Evolutionary conservation across 208 protist genomes (phyloP), one percentile per base, ranked within the genome.

Genomic region (Tetramitus jugosus): DNA sequence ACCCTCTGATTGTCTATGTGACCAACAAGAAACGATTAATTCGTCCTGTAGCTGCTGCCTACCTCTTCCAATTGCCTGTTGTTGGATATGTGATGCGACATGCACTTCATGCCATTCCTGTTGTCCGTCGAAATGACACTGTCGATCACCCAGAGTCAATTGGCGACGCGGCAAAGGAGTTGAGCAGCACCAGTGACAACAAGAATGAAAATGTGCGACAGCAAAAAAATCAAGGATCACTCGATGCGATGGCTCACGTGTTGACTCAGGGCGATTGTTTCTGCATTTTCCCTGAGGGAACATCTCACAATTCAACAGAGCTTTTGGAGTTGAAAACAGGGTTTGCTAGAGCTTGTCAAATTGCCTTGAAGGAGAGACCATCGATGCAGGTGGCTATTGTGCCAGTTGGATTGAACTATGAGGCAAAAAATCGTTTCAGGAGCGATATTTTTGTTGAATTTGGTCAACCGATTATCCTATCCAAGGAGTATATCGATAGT

Each of bases 321-420:
- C 8, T 71, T 29, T 10, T 29, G 49, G 35, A 7, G 4, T 13
- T 71, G 6, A 71, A 71, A 26, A 49, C 65, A 49, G 65, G 65
- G n/a, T 71, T 71, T 49, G 65, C 65, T 14, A 71, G 65, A 71
- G 65, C 65, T 23, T 23, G n/a, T 31, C 49, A 37, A 0, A 43
- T 10, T n/a, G 37, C 39, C 49, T 46, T 71, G 8, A 14, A 49
- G 13, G 7, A 6, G 4, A 31, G 31, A 35, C n/a, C 26, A 49
- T n/a, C 43, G 43, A 6, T 71, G 4, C 20, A 6, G 33, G 39
- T 71, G 2, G 1, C 6, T 71, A 23, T 71, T 29, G 65, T 71
- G 23, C 65, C 65, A 35, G 65, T 71, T 35, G 65, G 65, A 2
- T 33, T 71, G 3, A 71, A 71, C 26, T 71, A 71, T 71, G 40